Base-by-base conservation (phyloP, 495 filamentous ascomycete genomes). In the Polyplosphaeria fusca region DNA sequence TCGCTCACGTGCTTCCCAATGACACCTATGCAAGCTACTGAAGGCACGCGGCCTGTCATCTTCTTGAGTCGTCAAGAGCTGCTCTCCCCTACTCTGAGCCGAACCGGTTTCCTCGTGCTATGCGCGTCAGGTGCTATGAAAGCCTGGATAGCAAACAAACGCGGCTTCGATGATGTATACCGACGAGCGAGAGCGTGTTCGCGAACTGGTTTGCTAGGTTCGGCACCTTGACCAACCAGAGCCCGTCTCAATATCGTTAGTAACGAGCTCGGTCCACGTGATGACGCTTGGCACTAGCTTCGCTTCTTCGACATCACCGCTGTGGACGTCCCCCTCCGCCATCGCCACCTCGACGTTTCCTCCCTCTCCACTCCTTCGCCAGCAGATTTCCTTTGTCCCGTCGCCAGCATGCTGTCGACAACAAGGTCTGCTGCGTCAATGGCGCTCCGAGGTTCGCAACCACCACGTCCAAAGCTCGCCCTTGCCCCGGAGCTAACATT, bases 21-120 rank as follows among this genome's bases (percentile, higher is more conserved):
- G 20, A 98, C 76, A 64, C 90, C 90, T 56, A 98, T 82, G 70
- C 91, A 95, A 65, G 90, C 90, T 69, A 98, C 92, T 7, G 81
- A 85, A 14, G 88, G 86, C 58, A 55, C 47, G 45, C 66, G 42
- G 45, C 60, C 51, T 40, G 59, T 59, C 65, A 64, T 60, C 14
- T 49, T 52, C n/a, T n/a, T 16, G 30, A 35, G 30, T 35, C 14
- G 14, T 35, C 7, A 35, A n/a, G n/a, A n/a, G n/a, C n/a, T n/a
- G n/a, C 30, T 35, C 14, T 14, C 14, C 14, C 30, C 30, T 35
- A 7, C 7, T 7, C 14, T 35, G 30, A 14, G 14, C 30, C 30
- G 14, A 35, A 14, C 30, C 7, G 7, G 30, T 35, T 35, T 35
- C 30, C n/a, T n/a, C n/a, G n/a, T n/a, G n/a, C n/a, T n/a, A n/a